Conservation (phyloP, 352 stramenopile species). For the Phytophthora megakarya region DNA sequence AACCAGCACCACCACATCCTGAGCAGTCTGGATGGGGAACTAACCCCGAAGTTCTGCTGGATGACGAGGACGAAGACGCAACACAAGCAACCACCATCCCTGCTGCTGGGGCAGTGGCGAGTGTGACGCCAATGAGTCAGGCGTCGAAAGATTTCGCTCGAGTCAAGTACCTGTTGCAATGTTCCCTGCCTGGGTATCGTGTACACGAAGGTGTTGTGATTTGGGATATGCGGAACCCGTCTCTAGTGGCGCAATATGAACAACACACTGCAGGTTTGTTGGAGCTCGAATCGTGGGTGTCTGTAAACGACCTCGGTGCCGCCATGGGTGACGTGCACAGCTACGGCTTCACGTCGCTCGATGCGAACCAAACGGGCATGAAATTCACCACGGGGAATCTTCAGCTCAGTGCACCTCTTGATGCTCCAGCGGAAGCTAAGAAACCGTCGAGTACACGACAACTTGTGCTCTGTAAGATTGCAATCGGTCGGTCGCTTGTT, state of each 20-base stretch:
- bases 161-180: conserved; percentile 72
- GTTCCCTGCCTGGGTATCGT: conserved; percentile 54
- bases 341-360: conserved; percentile 57
- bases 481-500: conserved; percentile 61
- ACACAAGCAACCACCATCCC: conserved; percentile 36
- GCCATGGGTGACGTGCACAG: conserved; percentile 60
- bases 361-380: conserved; percentile 50
- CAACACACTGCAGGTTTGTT: conserved; percentile 51
- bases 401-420: conserved; percentile 33
- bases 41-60: conserved; percentile 13
- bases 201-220: conserved; percentile 68
- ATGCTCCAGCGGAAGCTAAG: conserved; percentile 19
- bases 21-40: not conserved
- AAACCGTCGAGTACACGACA: conserved; percentile 45
- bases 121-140: conserved; percentile 48
- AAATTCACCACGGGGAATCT: conserved; percentile 76
- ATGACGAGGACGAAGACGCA: conserved; percentile 28
- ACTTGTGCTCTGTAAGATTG: conserved; percentile 79
- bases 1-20: not conserved
- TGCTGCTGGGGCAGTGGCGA: conserved; percentile 44
- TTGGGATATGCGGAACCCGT: conserved; percentile 76
- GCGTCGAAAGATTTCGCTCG: conserved; percentile 60
- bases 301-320: conserved; percentile 66
- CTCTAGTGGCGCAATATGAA: conserved; percentile 62
- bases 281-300: conserved; percentile 78